Conservation (phyloP, 2,329 filamentous ascomycete genomes). For the Sphaceloma murrayae region DNA sequence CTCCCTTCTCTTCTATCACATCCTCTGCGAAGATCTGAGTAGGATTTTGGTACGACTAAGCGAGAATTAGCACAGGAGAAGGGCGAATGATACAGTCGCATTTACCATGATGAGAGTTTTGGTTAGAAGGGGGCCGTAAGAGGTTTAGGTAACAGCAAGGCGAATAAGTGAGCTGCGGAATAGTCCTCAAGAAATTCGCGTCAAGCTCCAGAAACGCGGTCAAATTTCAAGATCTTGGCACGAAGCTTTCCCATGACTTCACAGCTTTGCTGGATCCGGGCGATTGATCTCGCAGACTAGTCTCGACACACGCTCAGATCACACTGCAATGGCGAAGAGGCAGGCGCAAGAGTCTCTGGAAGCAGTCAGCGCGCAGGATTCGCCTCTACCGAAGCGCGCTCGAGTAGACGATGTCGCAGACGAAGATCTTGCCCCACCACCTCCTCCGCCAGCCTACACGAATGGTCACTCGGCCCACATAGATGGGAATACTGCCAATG, state of each 20-base stretch:
- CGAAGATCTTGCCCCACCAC: constrained; percentile 22
- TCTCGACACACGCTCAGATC: too few species aligned
- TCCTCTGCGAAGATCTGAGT: constrained; percentile 98
- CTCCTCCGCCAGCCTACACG: constrained; percentile 18
- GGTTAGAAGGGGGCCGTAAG: too few species aligned
- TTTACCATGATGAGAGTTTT: constrained; percentile 17
- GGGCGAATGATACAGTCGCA: not conserved
- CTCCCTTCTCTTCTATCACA: constrained; percentile 94
- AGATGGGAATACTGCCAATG: constrained; percentile 16
- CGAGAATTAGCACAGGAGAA: not conserved
- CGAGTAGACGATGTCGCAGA: constrained; percentile 37
- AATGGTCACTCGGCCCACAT: constrained; percentile 21
- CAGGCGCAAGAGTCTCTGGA: constrained; percentile 39
- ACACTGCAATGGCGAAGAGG: constrained; percentile 38
- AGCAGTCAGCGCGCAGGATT: constrained; percentile 31
- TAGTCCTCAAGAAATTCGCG: constrained; percentile 15
- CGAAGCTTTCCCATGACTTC: constrained; percentile 5
- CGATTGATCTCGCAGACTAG: too few species aligned
- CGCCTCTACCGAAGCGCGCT: constrained; percentile 41
- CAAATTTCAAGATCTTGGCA: constrained; percentile 12
- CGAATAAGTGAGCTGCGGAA: too few species aligned
- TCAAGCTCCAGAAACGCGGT: constrained; percentile 13
- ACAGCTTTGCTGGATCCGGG: too few species aligned
- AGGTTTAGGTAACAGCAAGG: not conserved
- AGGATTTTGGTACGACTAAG: constrained; percentile 52